Conservation (phyloP, 1,139 yeast species). For the Diutina sp. region DNA sequence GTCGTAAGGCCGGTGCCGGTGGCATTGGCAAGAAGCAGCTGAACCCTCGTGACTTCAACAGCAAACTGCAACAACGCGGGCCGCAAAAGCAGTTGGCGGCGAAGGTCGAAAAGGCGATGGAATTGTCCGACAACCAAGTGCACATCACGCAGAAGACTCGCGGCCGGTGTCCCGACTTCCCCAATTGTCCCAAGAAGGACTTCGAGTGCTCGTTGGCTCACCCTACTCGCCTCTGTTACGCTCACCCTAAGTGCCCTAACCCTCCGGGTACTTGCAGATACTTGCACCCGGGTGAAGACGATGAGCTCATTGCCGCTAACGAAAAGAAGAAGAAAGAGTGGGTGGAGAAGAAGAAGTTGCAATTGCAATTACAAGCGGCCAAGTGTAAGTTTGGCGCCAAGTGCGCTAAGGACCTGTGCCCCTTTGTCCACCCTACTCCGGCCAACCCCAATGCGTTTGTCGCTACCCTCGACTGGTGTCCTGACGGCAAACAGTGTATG, state of each 20-base stretch:
- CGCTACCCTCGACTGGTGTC: conserved; percentile 62
- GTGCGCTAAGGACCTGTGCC: conserved; percentile 70
- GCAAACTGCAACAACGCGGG: conserved; percentile 17
- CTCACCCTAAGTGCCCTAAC: conserved; percentile 70
- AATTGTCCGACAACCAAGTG: conserved; percentile 13
- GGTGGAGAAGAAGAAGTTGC: conserved; percentile 23
- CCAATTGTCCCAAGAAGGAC: conserved; percentile 52
- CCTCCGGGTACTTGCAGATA: conserved; percentile 74
- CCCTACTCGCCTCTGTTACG: conserved; percentile 64
- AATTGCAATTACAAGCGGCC: conserved; percentile 7
- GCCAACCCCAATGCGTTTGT: conserved; percentile 66
- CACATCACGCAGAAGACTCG: conserved; percentile 19
- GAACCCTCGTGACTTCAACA: conserved; percentile 5
- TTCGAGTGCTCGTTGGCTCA: conserved; percentile 49
- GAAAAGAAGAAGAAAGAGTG: conserved; percentile 45
- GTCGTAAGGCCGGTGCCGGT: neutral
- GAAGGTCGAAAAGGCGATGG: conserved; percentile 29
- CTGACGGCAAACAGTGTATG: conserved; percentile 50
- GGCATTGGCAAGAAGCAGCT: neutral
- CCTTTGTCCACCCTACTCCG: conserved; percentile 87
- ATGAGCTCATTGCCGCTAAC: conserved; percentile 51
- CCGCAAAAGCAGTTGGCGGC: conserved; percentile 16
- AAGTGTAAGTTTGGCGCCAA: conserved; percentile 65
- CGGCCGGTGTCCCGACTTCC: conserved; percentile 69
- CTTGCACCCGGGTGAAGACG: conserved; percentile 79